Conservation (phyloP, 352 stramenopile genomes). For the Phytophthora hybrid region DNA sequence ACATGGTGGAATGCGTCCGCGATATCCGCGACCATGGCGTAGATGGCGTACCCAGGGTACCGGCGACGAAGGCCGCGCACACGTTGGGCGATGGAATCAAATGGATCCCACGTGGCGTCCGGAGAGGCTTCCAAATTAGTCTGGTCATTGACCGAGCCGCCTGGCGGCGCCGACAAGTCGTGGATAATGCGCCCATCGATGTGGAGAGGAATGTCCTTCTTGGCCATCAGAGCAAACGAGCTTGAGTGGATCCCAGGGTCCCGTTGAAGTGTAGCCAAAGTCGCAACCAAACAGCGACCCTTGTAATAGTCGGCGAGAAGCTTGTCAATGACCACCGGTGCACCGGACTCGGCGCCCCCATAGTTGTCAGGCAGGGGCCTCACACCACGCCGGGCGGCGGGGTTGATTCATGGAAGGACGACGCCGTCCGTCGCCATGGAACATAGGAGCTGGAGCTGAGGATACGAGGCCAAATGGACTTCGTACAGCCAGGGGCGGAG, state of each 20-base stretch:
- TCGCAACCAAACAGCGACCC: background rate
- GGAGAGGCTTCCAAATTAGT: background rate
- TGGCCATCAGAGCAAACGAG: background rate
- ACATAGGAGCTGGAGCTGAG: background rate
- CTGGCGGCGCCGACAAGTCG: background rate
- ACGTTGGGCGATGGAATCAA: background rate
- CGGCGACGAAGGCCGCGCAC: background rate
- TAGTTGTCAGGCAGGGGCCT: background rate
- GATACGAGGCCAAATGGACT: background rate
- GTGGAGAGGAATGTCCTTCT: background rate
- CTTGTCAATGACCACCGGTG: background rate
- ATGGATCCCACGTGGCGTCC: background rate
- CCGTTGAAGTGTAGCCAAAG: background rate
- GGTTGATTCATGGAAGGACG: background rate
- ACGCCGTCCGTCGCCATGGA: background rate
- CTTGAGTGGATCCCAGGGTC: background rate
- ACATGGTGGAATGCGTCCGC: too few relatives aligned
- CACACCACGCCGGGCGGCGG: background rate
- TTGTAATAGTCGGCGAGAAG: background rate
- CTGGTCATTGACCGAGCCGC: background rate
- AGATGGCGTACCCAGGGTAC: too few relatives aligned
- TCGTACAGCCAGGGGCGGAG: background rate
- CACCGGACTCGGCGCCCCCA: background rate
- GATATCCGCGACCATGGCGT: too few relatives aligned
- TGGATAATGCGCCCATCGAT: background rate